Conservation (phyloP, 176 grass and related monocot species). For the Oryza punctata region DNA sequence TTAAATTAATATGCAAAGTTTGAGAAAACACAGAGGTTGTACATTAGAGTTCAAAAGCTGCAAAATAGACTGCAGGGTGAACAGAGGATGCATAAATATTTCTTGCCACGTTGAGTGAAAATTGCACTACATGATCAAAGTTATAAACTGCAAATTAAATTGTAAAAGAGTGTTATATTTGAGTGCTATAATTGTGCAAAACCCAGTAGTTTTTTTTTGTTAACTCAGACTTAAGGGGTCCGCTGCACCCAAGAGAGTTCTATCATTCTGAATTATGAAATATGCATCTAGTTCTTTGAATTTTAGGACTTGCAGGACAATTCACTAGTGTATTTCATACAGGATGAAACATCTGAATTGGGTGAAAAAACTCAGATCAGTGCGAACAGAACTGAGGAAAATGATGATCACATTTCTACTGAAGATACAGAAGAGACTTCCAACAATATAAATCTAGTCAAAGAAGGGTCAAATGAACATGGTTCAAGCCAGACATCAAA, state of each 20-base stretch:
- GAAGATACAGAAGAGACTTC: conserved; percentile 30
- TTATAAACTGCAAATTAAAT: conserved; percentile 26
- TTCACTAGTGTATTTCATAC: conserved; percentile 33
- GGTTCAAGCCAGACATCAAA: conserved; percentile 31
- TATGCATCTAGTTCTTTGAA: conserved; percentile 7
- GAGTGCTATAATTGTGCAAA: background rate
- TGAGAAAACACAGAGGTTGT: background rate
- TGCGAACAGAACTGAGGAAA: conserved; percentile 15
- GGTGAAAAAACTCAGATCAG: conserved; percentile 17
- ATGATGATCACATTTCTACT: conserved; percentile 17
- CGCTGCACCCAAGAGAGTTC: background rate
- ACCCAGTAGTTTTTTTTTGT: background rate
- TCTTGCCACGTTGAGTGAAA: background rate
- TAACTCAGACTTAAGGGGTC: background rate
- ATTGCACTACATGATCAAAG: background rate
- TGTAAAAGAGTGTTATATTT: background rate
- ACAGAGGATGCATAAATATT: background rate
- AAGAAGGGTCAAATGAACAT: conserved; percentile 40
- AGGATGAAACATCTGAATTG: conserved; percentile 38
- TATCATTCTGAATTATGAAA: background rate
- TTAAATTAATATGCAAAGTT: conserved; percentile 3
- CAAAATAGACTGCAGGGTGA: conserved; percentile 4
- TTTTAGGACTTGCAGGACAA: conserved; percentile 16
- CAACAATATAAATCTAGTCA: conserved; percentile 31
- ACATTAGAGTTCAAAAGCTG: background rate